phyloP scores from a whole-genome alignment of 2,329 filamentous ascomycete genomes.

The Sclerotinia nivalis region DNA sequence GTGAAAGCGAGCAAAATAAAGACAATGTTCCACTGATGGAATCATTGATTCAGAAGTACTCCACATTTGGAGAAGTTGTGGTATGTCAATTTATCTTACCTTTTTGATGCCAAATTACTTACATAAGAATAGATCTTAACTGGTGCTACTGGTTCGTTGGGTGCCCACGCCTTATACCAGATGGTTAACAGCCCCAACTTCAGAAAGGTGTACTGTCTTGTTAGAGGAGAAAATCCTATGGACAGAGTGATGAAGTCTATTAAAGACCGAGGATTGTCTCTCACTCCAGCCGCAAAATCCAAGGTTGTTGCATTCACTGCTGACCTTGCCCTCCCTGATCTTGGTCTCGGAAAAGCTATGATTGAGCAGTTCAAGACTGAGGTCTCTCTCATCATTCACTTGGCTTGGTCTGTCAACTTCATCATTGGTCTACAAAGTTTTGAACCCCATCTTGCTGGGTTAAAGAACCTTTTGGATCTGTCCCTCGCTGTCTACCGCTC shows the following conservation, averaged over 20 bases:
- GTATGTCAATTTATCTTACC: conserved; percentile 6
- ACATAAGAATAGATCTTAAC: conserved; percentile 51
- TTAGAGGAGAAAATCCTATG: conserved; percentile 45
- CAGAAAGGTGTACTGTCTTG: conserved; percentile 52
- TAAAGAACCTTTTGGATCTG: conserved; percentile 23
- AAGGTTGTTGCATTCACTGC: conserved; percentile 22
- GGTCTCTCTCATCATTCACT: conserved; percentile 38
- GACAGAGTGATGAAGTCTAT: conserved; percentile 23
- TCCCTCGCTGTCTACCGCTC: conserved; percentile 33
- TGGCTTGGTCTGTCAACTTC: conserved; percentile 26
- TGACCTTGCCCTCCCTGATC: conserved; percentile 14
- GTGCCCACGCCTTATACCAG: conserved; percentile 60
- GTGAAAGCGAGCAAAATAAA: conserved; percentile 42
- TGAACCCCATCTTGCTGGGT: conserved; percentile 37
- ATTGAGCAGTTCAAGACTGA: conserved; percentile 39
- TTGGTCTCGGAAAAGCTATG: conserved; percentile 30
- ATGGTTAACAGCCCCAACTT: conserved; percentile 59
- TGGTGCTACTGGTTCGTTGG: conserved; percentile 65
- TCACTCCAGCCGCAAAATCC: conserved; percentile 4
- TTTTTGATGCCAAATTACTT: conserved; percentile 21
- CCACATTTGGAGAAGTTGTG: conserved; percentile 39
- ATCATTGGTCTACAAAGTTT: conserved; percentile 23
- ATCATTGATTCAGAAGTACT: conserved; percentile 49
- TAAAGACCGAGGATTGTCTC: conserved; percentile 21
- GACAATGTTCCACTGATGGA: conserved; percentile 46